These are phyloP conservation scores for Penicillium longicatenatum DNA, from an alignment of 495 filamentous ascomycete species.

Conservation along the genomic window DNA sequence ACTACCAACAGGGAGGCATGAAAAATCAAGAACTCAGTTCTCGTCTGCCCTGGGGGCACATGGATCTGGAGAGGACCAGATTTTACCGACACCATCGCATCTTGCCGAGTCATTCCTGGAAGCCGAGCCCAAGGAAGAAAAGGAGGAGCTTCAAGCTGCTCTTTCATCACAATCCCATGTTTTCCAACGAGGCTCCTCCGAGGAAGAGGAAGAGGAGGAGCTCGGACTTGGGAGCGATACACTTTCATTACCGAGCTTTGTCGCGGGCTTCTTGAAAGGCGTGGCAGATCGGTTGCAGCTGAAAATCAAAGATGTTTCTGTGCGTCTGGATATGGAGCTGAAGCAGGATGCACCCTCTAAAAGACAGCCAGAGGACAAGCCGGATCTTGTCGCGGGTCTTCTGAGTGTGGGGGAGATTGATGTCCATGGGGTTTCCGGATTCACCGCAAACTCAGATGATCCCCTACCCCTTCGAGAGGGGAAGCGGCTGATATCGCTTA, in stretches of 20 bases:
- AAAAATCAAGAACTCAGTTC: slow-evolving; percentile 9
- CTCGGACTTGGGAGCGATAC: slow-evolving; percentile 68
- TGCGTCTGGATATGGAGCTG: slow-evolving; percentile 62
- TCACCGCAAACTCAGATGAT: slow-evolving; percentile 30
- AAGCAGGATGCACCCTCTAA: slow-evolving; percentile 46
- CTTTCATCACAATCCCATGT: slow-evolving; percentile 64
- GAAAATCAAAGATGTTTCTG: slow-evolving; percentile 63
- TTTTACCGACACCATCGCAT: slow-evolving; percentile 74
- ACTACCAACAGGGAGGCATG: slow-evolving; percentile 10
- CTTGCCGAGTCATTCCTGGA: slow-evolving; percentile 87
- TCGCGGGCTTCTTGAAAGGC: slow-evolving; percentile 81
- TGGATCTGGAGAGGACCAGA: slow-evolving; percentile 23
- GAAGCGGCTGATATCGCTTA: slow-evolving; percentile 65
- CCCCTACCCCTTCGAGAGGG: slow-evolving; percentile 45
- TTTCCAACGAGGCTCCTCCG: slow-evolving; percentile 46
- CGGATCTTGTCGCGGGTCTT: slow-evolving; percentile 60
- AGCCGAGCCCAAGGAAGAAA: slow-evolving; percentile 74
- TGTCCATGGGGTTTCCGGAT: slow-evolving; percentile 63
- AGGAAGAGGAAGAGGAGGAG: slow-evolving; percentile 68
- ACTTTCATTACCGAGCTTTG: slow-evolving; percentile 75
- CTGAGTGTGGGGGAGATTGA: slow-evolving; percentile 66
- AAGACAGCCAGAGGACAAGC: slow-evolving; percentile 42
- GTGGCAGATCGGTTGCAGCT: slow-evolving; percentile 79
- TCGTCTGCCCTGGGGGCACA: slow-evolving; percentile 1
- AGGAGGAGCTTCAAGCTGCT: slow-evolving; percentile 73